Base-by-base conservation (phyloP, 2,329 filamentous ascomycete genomes). In the Harringtonia aguacate region DNA sequence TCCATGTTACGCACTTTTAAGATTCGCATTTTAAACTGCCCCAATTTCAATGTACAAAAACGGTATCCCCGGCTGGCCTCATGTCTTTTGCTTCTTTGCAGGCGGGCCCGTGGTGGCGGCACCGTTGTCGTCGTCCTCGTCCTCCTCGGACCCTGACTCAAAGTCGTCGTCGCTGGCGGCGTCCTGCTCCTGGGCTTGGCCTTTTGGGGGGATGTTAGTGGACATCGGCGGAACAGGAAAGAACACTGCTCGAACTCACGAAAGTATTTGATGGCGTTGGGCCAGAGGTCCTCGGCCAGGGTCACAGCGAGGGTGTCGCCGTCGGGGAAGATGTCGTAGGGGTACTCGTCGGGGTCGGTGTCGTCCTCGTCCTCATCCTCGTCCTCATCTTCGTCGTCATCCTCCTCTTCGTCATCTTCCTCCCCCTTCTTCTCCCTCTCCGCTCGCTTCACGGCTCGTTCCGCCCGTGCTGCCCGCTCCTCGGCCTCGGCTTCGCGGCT, bases 241-340 rank as follows among this genome's bases (percentile, higher is more conserved):
- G n/a, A n/a, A n/a, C n/a, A n/a, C n/a, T n/a, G n/a, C n/a, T n/a
- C n/a, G n/a, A n/a, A 76, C 85, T 66, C 69, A 92, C 86, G 84
- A 67, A 92, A 97, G 67, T 92, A 94, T 62, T 85, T 86, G 61
- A 94, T 81, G 46, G 89, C 90, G 50, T 80, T 79, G 39, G 86
- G 85, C 81, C 84, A 95, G 42, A 97, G 68, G 54, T 97, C 90
- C 59, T 97, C 89, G 9, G 84, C 79, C 53, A 97, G 71, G 48
- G 79, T 73, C 50, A 87, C 73, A 33, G 88, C 89, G 39, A 97
- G 63, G 49, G 89, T 84, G 53, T 94, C 87, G 20, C 86, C 90
- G 36, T 79, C 79, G n/a, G 85, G 83, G 70, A 92, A 95, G 54
- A 94, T 82, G 64, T 95, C 90, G 39, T 82, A 73, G 43, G 81